Evolutionary conservation across 1,284 basidiomycete species (phyloP), one percentile per base, ranked within the genome.

Genomic region (Irpex sp.): DNA sequence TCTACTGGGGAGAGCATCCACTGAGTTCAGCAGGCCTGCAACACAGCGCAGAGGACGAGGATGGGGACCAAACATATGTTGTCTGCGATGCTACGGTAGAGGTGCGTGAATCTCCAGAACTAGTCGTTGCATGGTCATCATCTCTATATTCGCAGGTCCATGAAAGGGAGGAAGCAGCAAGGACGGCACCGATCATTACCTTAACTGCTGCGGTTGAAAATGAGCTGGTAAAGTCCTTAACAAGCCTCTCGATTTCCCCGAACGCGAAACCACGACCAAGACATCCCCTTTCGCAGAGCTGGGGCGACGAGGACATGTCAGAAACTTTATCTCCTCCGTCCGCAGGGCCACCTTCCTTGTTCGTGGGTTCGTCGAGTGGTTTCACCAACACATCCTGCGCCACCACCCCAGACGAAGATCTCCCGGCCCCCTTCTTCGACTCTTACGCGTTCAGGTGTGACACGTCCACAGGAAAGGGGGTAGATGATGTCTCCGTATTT

Each of bases 1-100:
- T 78, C 26, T 75, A 68, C 62, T 81, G 79, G 79, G 69, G 65
- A 53, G 70, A 68, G 67, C 69, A 50, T 62, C 66, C 43, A 36
- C 67, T 68, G 51, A 70, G 65, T 21, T 67, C 68, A 36, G 21
- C 61, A 35, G 53, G 21, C 9, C 21, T 8, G 53, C 11, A 55
- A 33, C 19, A 35, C 31, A 26, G 11, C 7, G 53, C 15, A 4
- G 26, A 31, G n/a, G 31, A 11, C 53, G 26, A 17, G n/a, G 53
- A 15, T 33, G 8, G 3, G 11, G 15, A 11, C 39, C 39, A 43
- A 15, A 26, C 26, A 26, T 26, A 26, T 26, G 39, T 43, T 15
- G 11, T 43, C 8, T 15, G 15, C 15, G 39, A 43, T 15, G 7
- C 39, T 9, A 15, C 5, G 39, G 39, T 4, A 26, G 17, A 51